phyloP scores from a whole-genome alignment of 495 filamentous ascomycete species.

The Oleoguttula mirabilis region DNA sequence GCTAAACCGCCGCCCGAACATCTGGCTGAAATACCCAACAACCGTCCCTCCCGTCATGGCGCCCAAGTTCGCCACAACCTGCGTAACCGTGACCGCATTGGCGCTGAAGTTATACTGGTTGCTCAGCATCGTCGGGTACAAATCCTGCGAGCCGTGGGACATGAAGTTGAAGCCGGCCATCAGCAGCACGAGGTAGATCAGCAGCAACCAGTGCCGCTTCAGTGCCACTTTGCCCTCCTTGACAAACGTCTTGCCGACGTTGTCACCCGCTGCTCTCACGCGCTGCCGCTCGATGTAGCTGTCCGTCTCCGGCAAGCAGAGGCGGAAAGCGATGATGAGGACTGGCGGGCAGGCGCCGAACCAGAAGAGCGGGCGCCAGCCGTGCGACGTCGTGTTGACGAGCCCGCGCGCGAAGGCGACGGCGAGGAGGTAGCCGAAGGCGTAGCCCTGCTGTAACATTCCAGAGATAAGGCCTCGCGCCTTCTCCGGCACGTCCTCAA shows the following conservation, averaged over 20 bases:
- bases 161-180: slow-evolving; percentile 93
- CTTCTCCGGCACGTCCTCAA: slow-evolving; percentile 69
- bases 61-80: slow-evolving; percentile 75
- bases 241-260: slow-evolving; percentile 50
- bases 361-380: slow-evolving; percentile 78
- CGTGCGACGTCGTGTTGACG: slow-evolving; percentile 59
- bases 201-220: slow-evolving; percentile 63
- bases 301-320: slow-evolving; percentile 64
- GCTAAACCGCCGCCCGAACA: slow-evolving; percentile 69
- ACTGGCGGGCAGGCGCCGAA: slow-evolving; percentile 70
- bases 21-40: slow-evolving; percentile 66
- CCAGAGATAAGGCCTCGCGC: slow-evolving; percentile 68
- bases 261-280: slow-evolving; percentile 42
- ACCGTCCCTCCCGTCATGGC: slow-evolving; percentile 67
- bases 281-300: slow-evolving; percentile 50
- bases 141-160: slow-evolving; percentile 85
- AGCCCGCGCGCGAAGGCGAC: slow-evolving; percentile 58
- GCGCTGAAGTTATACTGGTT: slow-evolving; percentile 63
- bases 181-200: slow-evolving; percentile 68
- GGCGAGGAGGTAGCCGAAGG: slow-evolving; percentile 74
- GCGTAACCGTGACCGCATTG: slow-evolving; percentile 66
- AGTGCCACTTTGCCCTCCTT: slow-evolving; percentile 64
- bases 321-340: slow-evolving; percentile 67
- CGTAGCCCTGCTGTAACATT: slow-evolving; percentile 79
- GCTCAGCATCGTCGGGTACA: slow-evolving; percentile 75